Percentiles rank a stretch among this genome's conserved stretches.
These are phyloP conservation scores for Salvia sclarea DNA, from an alignment of 305 asterid species.

Conservation along the genomic window DNA sequence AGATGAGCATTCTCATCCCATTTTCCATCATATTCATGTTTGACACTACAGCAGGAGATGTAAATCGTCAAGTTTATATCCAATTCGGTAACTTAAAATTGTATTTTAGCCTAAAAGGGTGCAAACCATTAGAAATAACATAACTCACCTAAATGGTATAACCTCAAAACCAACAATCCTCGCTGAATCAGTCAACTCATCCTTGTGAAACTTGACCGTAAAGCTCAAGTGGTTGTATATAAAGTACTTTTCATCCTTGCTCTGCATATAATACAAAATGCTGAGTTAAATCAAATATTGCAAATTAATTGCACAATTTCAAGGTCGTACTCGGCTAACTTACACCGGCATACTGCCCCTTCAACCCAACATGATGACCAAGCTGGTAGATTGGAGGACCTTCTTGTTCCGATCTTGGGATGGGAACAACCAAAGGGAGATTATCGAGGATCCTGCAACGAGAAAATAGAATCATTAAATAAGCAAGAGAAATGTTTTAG, in stretches of 20 bases:
- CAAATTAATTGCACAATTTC: constrained; percentile 6
- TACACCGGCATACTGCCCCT: constrained; percentile 78
- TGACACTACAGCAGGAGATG: constrained; percentile 46
- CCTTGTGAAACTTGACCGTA: constrained; percentile 71
- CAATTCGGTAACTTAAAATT: constrained; percentile 3
- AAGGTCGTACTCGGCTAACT: constrained; percentile 36
- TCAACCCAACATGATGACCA: constrained; percentile 71
- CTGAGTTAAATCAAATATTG: constrained; percentile 25
- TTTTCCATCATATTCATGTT: constrained; percentile 71
- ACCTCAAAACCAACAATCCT: constrained; percentile 89
- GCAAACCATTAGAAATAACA: constrained; percentile 2
- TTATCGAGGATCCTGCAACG: constrained; percentile 76
- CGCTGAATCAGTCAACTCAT: constrained; percentile 58
- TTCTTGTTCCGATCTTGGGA: constrained; percentile 61
- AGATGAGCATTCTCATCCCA: constrained; percentile 57
- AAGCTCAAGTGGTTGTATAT: constrained; percentile 75
- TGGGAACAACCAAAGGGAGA: constrained; percentile 79
- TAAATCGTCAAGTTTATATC: constrained; percentile 12
- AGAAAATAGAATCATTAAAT: constrained; percentile 20
- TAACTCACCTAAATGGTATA: constrained; percentile 63
- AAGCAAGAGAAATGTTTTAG: neutral
- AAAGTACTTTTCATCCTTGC: constrained; percentile 70
- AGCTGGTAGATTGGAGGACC: constrained; percentile 73
- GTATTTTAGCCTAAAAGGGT: neutral
- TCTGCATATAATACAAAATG: constrained; percentile 36